These are phyloP conservation scores for Stipa capillata DNA, from an alignment of 176 grass and related monocot species.

Conservation along the genomic window DNA sequence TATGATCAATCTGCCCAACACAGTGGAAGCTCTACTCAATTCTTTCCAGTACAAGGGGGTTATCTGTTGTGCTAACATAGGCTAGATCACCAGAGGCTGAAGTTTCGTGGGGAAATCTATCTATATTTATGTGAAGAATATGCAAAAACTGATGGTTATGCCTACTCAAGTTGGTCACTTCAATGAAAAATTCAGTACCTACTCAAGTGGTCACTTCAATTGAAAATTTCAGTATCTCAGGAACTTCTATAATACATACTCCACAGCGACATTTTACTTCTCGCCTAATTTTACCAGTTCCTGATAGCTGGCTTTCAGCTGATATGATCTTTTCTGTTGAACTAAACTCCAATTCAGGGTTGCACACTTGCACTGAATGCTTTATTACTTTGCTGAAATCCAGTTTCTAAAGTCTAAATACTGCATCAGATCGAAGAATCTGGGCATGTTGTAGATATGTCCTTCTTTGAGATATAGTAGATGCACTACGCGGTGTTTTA, in stretches of 20 bases:
- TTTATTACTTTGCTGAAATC: conserved; percentile 11
- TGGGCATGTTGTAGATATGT: not conserved
- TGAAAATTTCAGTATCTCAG: not conserved
- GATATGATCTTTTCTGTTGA: conserved; percentile 13
- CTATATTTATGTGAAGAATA: not conserved
- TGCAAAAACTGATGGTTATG: not conserved
- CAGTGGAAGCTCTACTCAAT: not conserved
- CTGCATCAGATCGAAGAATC: not conserved
- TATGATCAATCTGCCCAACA: not conserved
- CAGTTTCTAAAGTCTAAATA: not conserved
- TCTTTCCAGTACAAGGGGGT: too few species aligned
- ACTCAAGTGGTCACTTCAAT: not conserved
- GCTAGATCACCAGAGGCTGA: not conserved
- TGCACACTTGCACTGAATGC: not conserved
- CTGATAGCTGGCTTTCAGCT: conserved; percentile 9
- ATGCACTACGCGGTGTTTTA: not conserved
- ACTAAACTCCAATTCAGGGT: not conserved
- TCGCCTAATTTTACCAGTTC: not conserved
- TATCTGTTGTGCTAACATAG: conserved; percentile 8
- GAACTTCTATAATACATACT: not conserved
- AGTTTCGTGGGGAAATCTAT: not conserved
- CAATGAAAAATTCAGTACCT: not conserved
- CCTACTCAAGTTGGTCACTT: not conserved
- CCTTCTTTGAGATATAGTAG: not conserved
- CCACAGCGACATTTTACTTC: not conserved